phyloP scores from a whole-genome alignment of 805 yeast genomes.

The Ogataea corticis region DNA sequence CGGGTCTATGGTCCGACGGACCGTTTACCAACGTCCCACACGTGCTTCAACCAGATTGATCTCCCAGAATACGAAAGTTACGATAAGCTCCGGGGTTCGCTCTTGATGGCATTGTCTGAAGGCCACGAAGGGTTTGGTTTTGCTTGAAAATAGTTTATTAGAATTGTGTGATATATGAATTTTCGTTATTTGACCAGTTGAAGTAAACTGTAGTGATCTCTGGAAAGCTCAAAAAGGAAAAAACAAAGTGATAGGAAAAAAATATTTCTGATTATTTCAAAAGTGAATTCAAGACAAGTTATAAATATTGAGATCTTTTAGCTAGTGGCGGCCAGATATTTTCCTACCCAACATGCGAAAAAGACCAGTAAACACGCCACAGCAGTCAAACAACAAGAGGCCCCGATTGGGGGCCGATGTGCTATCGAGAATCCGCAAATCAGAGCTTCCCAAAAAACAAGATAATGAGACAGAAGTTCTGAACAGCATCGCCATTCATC shows the following conservation, averaged over 20 bases:
- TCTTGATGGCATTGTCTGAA: conserved; percentile 85
- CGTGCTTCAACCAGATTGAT: conserved; percentile 94
- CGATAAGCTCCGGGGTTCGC: conserved; percentile 77
- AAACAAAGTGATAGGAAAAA: background rate
- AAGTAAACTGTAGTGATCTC: too few species aligned
- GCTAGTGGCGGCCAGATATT: too few species aligned
- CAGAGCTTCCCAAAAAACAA: background rate
- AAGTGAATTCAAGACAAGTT: too few species aligned
- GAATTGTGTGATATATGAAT: too few species aligned
- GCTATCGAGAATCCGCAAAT: conserved; percentile 7
- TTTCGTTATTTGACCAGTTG: too few species aligned
- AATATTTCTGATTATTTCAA: background rate
- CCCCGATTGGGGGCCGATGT: conserved; percentile 5
- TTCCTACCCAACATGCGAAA: background rate
- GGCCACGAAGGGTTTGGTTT: conserved; percentile 97
- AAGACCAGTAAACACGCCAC: background rate
- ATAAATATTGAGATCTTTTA: too few species aligned
- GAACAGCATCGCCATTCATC: conserved; percentile 32
- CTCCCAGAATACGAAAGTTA: conserved; percentile 91
- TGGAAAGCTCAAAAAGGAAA: too few species aligned
- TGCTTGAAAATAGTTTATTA: too few species aligned
- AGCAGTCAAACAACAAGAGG: background rate
- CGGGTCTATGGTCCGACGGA: conserved; percentile 84
- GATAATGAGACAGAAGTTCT: conserved; percentile 14
- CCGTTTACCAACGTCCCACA: conserved; percentile 92